Evolutionary conservation across 352 stramenopile genomes (phyloP).

Genomic region (Phytopythium ostracodes): DNA sequence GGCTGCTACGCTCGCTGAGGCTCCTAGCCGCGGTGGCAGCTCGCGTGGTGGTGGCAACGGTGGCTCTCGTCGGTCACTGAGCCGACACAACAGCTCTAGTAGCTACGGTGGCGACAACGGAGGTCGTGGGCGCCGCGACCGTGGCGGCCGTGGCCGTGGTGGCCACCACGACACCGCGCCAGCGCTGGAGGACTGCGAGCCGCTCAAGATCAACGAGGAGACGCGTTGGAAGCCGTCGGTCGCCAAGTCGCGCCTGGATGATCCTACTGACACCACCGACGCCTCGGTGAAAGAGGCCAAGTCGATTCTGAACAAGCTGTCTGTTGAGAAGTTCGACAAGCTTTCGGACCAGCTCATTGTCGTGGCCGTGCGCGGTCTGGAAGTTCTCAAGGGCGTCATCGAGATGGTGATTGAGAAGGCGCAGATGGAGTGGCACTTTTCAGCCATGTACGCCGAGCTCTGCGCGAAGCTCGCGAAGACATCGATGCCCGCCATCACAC

Average conservation of each 20-base stretch:
- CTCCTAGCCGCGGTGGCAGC: constrained; percentile 20
- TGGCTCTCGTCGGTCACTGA: constrained; percentile 41
- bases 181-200: constrained; percentile 54
- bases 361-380: constrained; percentile 80
- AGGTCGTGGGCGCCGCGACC: constrained; percentile 29
- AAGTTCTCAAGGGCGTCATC: constrained; percentile 88
- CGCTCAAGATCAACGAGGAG: constrained; percentile 76
- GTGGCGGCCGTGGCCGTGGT: constrained; percentile 31
- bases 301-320: constrained; percentile 96
- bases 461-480: constrained; percentile 90
- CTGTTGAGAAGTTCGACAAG: constrained; percentile 96
- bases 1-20: constrained; percentile 16
- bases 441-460: constrained; percentile 94
- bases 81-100: constrained; percentile 37
- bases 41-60: constrained; percentile 24
- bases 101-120: constrained; percentile 34
- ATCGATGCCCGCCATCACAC: constrained; percentile 72
- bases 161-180: constrained; percentile 47
- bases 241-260: constrained; percentile 51
- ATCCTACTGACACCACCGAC: constrained; percentile 43
- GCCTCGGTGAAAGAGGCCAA: constrained; percentile 86
- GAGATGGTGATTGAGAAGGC: constrained; percentile 94
- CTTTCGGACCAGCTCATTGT: constrained; percentile 91
- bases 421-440: constrained; percentile 96
- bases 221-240: constrained; percentile 81